phyloP scores from a whole-genome alignment of 2,329 filamentous ascomycete species.

The Coniella lustricola region DNA sequence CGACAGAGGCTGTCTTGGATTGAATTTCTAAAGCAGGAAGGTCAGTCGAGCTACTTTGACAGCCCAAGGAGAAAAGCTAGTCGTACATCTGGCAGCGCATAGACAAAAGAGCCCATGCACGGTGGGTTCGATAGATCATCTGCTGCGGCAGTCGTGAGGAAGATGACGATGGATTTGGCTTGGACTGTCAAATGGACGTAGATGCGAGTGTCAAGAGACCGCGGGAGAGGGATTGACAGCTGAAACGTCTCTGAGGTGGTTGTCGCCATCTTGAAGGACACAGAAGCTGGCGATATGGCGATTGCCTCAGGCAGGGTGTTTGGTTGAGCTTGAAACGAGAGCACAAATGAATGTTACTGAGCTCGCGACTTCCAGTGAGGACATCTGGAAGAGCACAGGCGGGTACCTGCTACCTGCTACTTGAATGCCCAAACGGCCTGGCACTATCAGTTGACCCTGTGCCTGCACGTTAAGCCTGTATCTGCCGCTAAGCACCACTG shows the following conservation, averaged over 20 bases:
- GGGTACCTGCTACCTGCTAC: background rate
- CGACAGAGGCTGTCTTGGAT: constrained; percentile 57
- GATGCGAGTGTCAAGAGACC: constrained; percentile 53
- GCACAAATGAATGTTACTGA: too few species aligned
- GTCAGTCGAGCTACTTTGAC: background rate
- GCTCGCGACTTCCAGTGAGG: too few species aligned
- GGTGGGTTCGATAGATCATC: constrained; percentile 44
- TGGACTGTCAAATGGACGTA: constrained; percentile 53
- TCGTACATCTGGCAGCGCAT: constrained; percentile 81
- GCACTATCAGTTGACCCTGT: too few species aligned
- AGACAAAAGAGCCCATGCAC: constrained; percentile 82
- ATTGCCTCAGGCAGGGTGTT: too few species aligned
- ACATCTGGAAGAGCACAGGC: too few species aligned
- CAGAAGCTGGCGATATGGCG: background rate
- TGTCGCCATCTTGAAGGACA: background rate
- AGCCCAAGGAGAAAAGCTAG: background rate
- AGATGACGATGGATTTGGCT: constrained; percentile 51
- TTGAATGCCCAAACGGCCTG: background rate
- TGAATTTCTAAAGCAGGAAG: constrained; percentile 34
- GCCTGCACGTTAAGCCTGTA: too few species aligned
- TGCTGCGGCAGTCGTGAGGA: constrained; percentile 50
- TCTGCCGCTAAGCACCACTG: too few species aligned
- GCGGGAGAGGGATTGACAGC: constrained; percentile 54
- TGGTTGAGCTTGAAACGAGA: too few species aligned
- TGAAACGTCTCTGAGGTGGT: constrained; percentile 27